phyloP scores from a whole-genome alignment of 768 basidiomycete genomes.

The Lactarius akahatsu region DNA sequence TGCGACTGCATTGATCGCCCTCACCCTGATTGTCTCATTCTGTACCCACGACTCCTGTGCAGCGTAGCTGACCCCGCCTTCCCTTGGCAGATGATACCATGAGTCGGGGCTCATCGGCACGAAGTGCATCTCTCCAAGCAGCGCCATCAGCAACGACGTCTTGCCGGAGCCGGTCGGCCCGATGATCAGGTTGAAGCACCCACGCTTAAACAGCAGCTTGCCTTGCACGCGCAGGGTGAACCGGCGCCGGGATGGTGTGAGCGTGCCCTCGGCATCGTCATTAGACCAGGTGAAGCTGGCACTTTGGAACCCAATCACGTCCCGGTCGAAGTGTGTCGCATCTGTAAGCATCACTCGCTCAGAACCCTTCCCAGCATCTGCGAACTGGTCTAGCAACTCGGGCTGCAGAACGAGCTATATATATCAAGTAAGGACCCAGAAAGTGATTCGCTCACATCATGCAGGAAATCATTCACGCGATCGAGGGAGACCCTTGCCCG shows the following conservation, averaged over 20 bases:
- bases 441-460: constrained; percentile 28
- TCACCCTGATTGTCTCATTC: constrained; percentile 70
- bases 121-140: constrained; percentile 70
- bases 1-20: background rate
- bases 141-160: constrained; percentile 64
- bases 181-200: constrained; percentile 55
- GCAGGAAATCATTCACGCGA: constrained; percentile 42
- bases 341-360: constrained; percentile 24
- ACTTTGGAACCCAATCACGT: constrained; percentile 50
- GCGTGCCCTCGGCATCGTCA: constrained; percentile 34
- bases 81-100: constrained; percentile 68
- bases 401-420: constrained; percentile 30
- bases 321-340: constrained; percentile 23
- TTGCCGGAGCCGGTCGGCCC: constrained; percentile 62
- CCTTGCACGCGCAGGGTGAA: constrained; percentile 53
- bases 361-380: constrained; percentile 20
- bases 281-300: constrained; percentile 56
- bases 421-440: background rate
- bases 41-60: constrained; percentile 86
- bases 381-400: constrained; percentile 37
- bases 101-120: constrained; percentile 50
- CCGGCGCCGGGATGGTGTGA: constrained; percentile 45
- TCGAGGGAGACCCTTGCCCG: constrained; percentile 41
- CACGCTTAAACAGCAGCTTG: constrained; percentile 53
- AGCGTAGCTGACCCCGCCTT: constrained; percentile 71